Base-by-base conservation (phyloP, 2,329 filamentous ascomycete genomes). In the Chrysosporium queenslandicum region DNA sequence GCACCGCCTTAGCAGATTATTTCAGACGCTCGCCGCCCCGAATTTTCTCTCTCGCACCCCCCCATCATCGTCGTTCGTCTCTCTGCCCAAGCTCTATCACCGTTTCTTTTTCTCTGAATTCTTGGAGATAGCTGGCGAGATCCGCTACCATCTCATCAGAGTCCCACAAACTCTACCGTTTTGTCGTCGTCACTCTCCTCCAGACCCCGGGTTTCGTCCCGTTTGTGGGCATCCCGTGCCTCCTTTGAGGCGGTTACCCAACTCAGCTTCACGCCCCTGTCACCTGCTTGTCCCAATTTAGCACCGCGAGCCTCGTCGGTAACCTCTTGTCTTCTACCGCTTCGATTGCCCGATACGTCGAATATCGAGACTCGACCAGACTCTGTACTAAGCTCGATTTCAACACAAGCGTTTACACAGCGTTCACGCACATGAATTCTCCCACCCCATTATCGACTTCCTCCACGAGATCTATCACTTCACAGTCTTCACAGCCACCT, bases 381-480 rank as follows among this genome's bases (percentile, higher is more conserved):
- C 20, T 14, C 46, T 14, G 20, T 27, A 11, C 21, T 37, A 16
- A 12, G 46, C 46, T 42, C 36, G 11, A 11, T 25, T 16, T 18
- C 21, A 34, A 20, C 25, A n/a, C n/a, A 8, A 36, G 25, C 23
- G 11, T 27, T 23, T 23, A 9, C 2, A 9, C 2, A 16, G n/a
- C 30, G 16, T 34, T 16, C 1, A 55, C 64, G 64, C 67, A 69
- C 66, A 70, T 69, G 64, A 70, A 68, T 68, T 66, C 67, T 54
- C 61, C 61, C 61, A 64, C 66, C 57, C 59, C 63, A 55, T 69
- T 70, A 56, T 71, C 72, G 57, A 68, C 66, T 53, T 68, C 70
- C 53, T 73, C 71, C 55, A 62, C 67, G 63, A 60, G 68, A 56
- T 74, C 73, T 27, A 71, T 70, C 43, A 63, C 67, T 25, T 70